These are phyloP conservation scores for Erigeron canadensis DNA, from an alignment of 129 eudicot genomes.

Conservation along the genomic window DNA sequence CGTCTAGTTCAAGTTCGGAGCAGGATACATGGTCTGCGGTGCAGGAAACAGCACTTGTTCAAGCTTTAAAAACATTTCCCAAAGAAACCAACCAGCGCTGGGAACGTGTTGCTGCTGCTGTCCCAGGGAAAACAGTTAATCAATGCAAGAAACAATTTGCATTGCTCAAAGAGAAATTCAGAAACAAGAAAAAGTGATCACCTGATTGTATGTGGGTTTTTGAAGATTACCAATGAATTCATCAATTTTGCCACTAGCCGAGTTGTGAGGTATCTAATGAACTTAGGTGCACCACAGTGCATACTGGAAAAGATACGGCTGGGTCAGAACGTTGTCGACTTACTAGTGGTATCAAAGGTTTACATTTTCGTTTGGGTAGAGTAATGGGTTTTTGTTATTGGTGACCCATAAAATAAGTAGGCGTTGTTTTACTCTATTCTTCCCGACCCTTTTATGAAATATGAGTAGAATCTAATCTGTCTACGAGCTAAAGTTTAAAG, in stretches of 20 bases:
- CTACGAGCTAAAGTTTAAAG: no score
- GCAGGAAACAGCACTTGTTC: conserved; percentile 86
- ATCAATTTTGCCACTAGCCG: conserved; percentile 28
- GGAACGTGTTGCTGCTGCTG: conserved; percentile 97
- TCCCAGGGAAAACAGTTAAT: conserved; percentile 84
- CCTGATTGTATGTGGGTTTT: conserved; percentile 1
- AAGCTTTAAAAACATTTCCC: conserved; percentile 89
- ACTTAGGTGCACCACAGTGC: not conserved
- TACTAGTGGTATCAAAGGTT: conserved; percentile 22
- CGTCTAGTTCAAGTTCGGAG: conserved; percentile 51
- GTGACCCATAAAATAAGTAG: conserved; percentile 18
- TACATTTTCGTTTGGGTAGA: conserved; percentile 20
- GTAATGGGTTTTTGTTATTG: conserved; percentile 22
- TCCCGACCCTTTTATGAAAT: conserved; percentile 10
- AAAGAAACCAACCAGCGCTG: conserved; percentile 83
- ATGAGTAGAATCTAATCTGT: not conserved
- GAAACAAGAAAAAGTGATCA: conserved; percentile 64
- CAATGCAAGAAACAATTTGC: conserved; percentile 90
- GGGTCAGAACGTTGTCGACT: not conserved
- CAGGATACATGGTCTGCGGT: conserved; percentile 81
- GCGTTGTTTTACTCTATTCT: not conserved
- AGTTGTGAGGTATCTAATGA: conserved; percentile 25
- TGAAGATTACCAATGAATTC: conserved; percentile 11
- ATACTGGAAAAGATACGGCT: not conserved
- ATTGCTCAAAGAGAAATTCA: conserved; percentile 73